These are phyloP conservation scores for Alternaria incomplexa DNA, from an alignment of 2,329 filamentous ascomycete species.

Conservation along the genomic window DNA sequence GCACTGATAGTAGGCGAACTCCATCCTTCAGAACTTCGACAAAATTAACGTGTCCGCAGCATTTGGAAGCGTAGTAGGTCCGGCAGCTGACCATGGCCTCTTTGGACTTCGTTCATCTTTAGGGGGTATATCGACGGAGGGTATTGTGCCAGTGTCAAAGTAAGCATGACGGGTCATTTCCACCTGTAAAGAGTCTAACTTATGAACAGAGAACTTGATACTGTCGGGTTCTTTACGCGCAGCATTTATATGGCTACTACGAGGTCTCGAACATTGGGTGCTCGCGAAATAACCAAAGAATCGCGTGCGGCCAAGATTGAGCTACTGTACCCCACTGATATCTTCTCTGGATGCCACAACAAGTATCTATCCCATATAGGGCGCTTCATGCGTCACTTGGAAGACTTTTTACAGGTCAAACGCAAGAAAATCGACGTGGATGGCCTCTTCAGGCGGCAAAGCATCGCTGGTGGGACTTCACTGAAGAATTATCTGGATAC, in stretches of 20 bases:
- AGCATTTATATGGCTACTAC: not conserved
- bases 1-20: not conserved
- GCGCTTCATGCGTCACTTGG: not conserved
- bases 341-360: not conserved
- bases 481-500: not conserved
- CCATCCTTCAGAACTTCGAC: rapidly evolving
- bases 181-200: not conserved
- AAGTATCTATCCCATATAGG: not conserved
- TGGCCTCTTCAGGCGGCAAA: not conserved
- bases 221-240: not conserved
- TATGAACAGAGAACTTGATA: not conserved
- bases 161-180: not conserved
- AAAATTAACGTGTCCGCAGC: rapidly evolving
- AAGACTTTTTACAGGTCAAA: not conserved
- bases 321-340: not conserved
- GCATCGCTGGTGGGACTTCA: not conserved
- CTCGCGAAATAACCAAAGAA: not conserved
- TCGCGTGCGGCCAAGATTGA: not conserved
- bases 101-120: not conserved
- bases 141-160: not conserved
- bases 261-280: not conserved
- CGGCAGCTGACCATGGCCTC: not conserved
- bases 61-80: not conserved
- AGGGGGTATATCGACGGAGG: not conserved
- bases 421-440: not conserved